These are phyloP conservation scores for Tylopilus rubrobrunneus DNA, from an alignment of 768 basidiomycete genomes.

Conservation along the genomic window DNA sequence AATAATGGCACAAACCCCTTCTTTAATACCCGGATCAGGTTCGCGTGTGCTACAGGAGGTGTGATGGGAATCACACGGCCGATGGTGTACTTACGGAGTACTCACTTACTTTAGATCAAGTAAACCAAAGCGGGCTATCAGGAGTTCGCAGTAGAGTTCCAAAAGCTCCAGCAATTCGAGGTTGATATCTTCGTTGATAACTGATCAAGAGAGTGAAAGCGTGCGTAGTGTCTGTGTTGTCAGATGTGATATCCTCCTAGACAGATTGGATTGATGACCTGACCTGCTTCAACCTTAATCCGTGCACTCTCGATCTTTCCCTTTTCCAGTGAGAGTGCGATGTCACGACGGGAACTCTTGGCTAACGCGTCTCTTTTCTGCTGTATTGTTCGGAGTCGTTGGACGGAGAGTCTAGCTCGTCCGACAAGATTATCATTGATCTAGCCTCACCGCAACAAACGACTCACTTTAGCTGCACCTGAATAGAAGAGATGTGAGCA, in stretches of 20 bases:
- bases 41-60: slow-evolving; percentile 55
- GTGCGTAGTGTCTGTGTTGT: slow-evolving; percentile 16
- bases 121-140: slow-evolving; percentile 87
- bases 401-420: slow-evolving; percentile 66
- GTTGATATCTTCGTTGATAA: slow-evolving; percentile 83
- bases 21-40: slow-evolving; percentile 82
- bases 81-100: not conserved
- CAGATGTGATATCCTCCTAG: not conserved
- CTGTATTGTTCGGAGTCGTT: slow-evolving; percentile 78
- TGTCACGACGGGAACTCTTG: slow-evolving; percentile 69
- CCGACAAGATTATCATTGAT: slow-evolving; percentile 1
- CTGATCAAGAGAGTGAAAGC: slow-evolving; percentile 30
- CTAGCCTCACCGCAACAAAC: not conserved
- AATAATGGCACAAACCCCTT: slow-evolving; percentile 86
- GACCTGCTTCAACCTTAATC: slow-evolving; percentile 81
- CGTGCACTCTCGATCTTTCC: slow-evolving; percentile 81
- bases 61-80: slow-evolving; percentile 5
- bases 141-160: slow-evolving; percentile 92
- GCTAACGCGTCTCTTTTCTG: slow-evolving; percentile 92
- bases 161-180: slow-evolving; percentile 87
- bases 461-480: slow-evolving; percentile 49
- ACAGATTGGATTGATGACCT: slow-evolving; percentile 27
- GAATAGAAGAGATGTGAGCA: slow-evolving; percentile 4
- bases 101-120: slow-evolving; percentile 78
- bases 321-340: slow-evolving; percentile 73